Conservation (phyloP, 176 grass and related monocot species). For the Phoenix roebelenii region DNA sequence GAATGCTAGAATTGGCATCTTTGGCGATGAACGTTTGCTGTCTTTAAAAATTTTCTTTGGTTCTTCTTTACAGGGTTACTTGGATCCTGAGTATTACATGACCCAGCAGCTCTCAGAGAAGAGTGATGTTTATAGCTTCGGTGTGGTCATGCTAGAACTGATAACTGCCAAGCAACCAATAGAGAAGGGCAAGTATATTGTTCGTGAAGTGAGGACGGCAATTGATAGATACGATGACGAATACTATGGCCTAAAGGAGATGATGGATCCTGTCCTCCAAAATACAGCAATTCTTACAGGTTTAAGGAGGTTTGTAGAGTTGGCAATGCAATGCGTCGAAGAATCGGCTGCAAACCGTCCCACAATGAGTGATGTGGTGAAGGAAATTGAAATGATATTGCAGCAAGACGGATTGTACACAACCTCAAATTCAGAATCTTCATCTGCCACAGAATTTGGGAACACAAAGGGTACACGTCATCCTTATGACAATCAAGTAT, state of each 20-base stretch:
- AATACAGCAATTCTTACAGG: constrained; percentile 20
- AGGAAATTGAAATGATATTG: constrained; percentile 66
- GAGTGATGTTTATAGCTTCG: constrained; percentile 83
- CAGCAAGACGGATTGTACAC: constrained; percentile 19
- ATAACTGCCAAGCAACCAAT: constrained; percentile 43
- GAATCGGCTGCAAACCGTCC: constrained; percentile 44
- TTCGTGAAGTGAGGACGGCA: constrained; percentile 47
- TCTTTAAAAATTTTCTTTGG: constrained; percentile 4
- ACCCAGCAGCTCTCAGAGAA: constrained; percentile 70
- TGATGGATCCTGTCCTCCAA: constrained; percentile 45
- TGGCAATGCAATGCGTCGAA: constrained; percentile 59
- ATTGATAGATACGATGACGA: constrained; percentile 43
- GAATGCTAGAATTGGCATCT: too few species aligned
- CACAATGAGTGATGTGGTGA: constrained; percentile 61
- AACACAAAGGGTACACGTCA: not conserved
- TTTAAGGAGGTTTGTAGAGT: constrained; percentile 60
- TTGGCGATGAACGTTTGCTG: too few species aligned
- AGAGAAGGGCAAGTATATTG: constrained; percentile 53
- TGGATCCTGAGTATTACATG: constrained; percentile 96
- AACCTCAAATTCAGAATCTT: constrained; percentile 15
- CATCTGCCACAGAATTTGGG: constrained; percentile 25
- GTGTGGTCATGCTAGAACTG: constrained; percentile 71
- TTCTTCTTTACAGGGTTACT: constrained; percentile 44
- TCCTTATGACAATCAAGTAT: not conserved
- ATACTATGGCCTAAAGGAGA: constrained; percentile 47